Evolutionary conservation across 805 yeast genomes (phyloP).

Genomic region (Saturnispora zaruensis): DNA sequence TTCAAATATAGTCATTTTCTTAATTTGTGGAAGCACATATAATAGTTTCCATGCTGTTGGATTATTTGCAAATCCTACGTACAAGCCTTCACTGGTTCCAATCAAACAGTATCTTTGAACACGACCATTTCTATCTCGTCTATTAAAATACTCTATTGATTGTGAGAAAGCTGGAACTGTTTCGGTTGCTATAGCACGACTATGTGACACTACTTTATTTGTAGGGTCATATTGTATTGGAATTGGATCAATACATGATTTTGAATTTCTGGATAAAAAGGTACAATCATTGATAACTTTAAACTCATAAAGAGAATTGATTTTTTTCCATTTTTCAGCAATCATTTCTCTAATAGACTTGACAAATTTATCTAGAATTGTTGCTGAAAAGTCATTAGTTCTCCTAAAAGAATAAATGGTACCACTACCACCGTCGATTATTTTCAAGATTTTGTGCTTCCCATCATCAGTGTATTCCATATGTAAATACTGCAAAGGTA

Average conservation of each 20-base stretch:
- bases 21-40: conserved; percentile 41
- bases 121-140: not conserved
- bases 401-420: conserved; percentile 15
- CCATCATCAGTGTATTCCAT: conserved; percentile 15
- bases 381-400: conserved; percentile 18
- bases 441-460: conserved; percentile 14
- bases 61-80: conserved; percentile 36
- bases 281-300: conserved; percentile 11
- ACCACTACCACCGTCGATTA: conserved; percentile 21
- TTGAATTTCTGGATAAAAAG: conserved; percentile 18
- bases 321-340: conserved; percentile 16
- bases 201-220: not conserved
- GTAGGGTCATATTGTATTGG: conserved; percentile 6
- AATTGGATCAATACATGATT: conserved; percentile 12
- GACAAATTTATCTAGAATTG: conserved; percentile 20
- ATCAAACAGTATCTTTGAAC: conserved; percentile 35
- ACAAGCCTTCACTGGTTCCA: conserved; percentile 61
- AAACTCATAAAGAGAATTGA: conserved; percentile 8
- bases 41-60: conserved; percentile 51
- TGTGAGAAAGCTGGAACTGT: conserved; percentile 4
- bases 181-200: not conserved
- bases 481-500: conserved; percentile 24
- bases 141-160: conserved; percentile 11
- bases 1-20: conserved; percentile 52
- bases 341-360: conserved; percentile 17